Base-by-base conservation (phyloP, 345 rosid species). In the Carallia pectinifolia region DNA sequence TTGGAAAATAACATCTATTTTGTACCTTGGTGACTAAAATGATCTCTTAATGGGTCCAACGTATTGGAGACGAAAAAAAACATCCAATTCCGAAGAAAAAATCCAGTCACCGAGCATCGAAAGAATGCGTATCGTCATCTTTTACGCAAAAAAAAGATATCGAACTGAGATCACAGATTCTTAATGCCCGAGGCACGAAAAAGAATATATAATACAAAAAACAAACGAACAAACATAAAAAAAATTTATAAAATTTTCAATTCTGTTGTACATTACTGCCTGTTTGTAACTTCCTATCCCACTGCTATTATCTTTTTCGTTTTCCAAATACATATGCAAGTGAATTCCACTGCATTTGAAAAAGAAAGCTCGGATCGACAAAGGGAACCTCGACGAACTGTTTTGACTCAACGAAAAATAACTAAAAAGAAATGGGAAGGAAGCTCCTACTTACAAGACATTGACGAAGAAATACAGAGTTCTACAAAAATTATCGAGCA, bases 401-500 rank as follows among this genome's bases (percentile, higher is more conserved):
- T 31, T 33, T 33, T 67, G 61, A 58, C 2, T 56, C 18, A 48
- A 54, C 13, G 10, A 65, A 16, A 36, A 37, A 36, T 19, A 19
- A 29, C 17, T 16, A 5, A 44, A 61, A 61, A 16, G 34, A 7
- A 9, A 30, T 5, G 13, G 66, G 19, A 31, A 17, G 8, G 15
- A 40, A 2, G 31, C 4, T 19, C 65, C 76, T 73, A 60, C 61
- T 58, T 33, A 62, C 58, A 67, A 44, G 38, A 23, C 5, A 34
- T 23, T 1, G 6, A 38, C 27, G 12, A 61, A 18, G 30, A 62
- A 63, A 18, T 55, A 68, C 47, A 64, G 38, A 63, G 69, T 69
- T 69, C 70, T 69, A 58, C 70, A 69, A 69, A 44, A 62, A 72
- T 29, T 66, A 37, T 65, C 61, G 52, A 50, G 54, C 38, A 50